Evolutionary conservation across 1,284 basidiomycete species (phyloP), one percentile per base, ranked within the genome.

Genomic region (Tilletia indica): DNA sequence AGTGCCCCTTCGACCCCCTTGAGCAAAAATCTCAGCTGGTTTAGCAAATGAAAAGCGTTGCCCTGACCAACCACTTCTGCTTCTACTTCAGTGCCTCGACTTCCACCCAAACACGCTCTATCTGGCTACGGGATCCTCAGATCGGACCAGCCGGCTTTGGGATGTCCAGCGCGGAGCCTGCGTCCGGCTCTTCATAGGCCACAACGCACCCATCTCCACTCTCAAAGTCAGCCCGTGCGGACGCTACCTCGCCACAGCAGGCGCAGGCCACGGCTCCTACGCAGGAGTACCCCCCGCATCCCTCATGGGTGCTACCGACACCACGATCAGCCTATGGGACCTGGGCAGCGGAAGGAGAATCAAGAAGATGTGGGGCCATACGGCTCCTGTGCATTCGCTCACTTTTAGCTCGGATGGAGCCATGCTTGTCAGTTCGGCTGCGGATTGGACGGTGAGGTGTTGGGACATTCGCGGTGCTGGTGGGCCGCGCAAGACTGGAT

Each of bases 61-160:
- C 47, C 42, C 42, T 45, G 42, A 45, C 14, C 42, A 9, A 45
- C 42, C 1, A 31, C 42, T 31, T 34, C 16, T 69, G 25, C 56
- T 14, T n/a, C 16, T 68, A n/a, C 68, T 36, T 1, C 78, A 97
- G 94, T 96, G 93, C 84, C 89, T 99, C 42, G 89, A 90, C 82
- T 99, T 99, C 86, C 97, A 99, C 85, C 95, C 96, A 0, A 99
- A 99, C 84, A 95, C 94, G 34, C 86, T 99, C 42, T 99, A 99
- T 85, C 89, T 99, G 25, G 96, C 94, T 1, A 99, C 97, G 0
- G 97, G 94, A 3, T 98, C 95, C 0, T 94, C 91, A 77, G 97
- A 99, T 84, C 92, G 93, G 87, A 95, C 95, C 4, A 93, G 94
- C 74, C 89, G 97, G 61, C 85, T 99, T 49, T 99, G 97, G 97